Conservation (phyloP, 306 rosid species). For the Styphnolobium japonicum region DNA sequence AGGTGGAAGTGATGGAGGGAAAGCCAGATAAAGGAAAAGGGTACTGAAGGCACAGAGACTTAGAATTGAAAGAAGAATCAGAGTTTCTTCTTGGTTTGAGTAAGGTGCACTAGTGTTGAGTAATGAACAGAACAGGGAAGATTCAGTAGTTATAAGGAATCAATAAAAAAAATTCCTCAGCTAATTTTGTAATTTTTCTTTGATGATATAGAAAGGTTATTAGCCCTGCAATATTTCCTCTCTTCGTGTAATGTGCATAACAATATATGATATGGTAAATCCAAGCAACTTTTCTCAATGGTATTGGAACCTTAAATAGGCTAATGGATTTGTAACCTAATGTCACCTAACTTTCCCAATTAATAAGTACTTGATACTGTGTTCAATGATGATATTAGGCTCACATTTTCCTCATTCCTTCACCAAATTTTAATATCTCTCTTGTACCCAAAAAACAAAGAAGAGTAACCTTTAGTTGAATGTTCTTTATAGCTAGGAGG, state of each 20-base stretch:
- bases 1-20: not conserved
- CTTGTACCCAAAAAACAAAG: not conserved
- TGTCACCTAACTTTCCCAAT: not conserved
- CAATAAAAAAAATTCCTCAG: slow-evolving; percentile 36
- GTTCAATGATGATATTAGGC: not conserved
- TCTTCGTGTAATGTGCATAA: not conserved
- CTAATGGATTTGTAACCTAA: not conserved
- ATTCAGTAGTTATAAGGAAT: slow-evolving; percentile 34
- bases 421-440: not conserved
- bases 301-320: not conserved
- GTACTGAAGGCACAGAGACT: slow-evolving; percentile 19
- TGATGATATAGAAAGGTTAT: slow-evolving; percentile 35
- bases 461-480: slow-evolving; percentile 1
- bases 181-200: slow-evolving; percentile 41
- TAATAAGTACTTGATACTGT: not conserved
- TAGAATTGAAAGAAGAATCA: slow-evolving; percentile 42
- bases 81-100: slow-evolving; percentile 21
- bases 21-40: not conserved
- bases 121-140: slow-evolving; percentile 37
- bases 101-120: slow-evolving; percentile 35
- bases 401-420: slow-evolving; percentile 13
- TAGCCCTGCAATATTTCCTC: not conserved
- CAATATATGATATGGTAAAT: not conserved
- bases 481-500: not conserved
- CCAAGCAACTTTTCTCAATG: slow-evolving; percentile 5